Conservation (phyloP, 192 early-diverging fungal genomes). For the Spizellomyces sp. region DNA sequence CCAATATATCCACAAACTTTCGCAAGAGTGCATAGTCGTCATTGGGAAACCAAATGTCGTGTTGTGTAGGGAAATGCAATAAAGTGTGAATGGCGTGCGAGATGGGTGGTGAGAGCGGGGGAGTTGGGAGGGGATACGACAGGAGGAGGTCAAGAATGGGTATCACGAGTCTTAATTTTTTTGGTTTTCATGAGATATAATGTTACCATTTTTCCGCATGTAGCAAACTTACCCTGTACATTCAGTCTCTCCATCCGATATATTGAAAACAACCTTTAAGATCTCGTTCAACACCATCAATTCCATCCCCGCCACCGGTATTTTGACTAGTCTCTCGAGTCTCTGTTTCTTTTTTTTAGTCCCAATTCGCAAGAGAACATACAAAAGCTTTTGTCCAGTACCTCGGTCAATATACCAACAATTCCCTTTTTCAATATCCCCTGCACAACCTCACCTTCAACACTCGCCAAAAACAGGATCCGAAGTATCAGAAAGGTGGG, state of each 20-base stretch:
- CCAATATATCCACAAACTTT: constrained; percentile 34
- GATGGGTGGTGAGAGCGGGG: constrained; percentile 70
- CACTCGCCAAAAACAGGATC: constrained; percentile 71
- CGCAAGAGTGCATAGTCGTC: constrained; percentile 23
- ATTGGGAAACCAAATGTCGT: constrained; percentile 38
- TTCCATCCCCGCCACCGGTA: neutral
- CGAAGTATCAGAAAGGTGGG: constrained; percentile 63
- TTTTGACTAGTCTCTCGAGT: constrained; percentile 31
- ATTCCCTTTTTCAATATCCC: neutral
- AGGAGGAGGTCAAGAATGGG: constrained; percentile 29
- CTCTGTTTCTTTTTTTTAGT: neutral
- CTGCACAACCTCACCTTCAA: neutral
- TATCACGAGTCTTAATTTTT: constrained; percentile 43
- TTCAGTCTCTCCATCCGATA: constrained; percentile 17
- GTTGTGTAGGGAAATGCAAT: constrained; percentile 60
- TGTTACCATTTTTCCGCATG: neutral
- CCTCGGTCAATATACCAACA: neutral
- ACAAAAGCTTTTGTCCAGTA: neutral
- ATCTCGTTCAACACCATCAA: constrained; percentile 31
- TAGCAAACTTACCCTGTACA: neutral
- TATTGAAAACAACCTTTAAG: constrained; percentile 50
- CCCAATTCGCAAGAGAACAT: neutral
- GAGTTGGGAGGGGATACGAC: constrained; percentile 26
- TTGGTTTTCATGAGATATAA: constrained; percentile 5
- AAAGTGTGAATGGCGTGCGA: constrained; percentile 79